These are phyloP conservation scores for Zygoascus tannicola DNA, from an alignment of 805 yeast genomes.

Conservation along the genomic window DNA sequence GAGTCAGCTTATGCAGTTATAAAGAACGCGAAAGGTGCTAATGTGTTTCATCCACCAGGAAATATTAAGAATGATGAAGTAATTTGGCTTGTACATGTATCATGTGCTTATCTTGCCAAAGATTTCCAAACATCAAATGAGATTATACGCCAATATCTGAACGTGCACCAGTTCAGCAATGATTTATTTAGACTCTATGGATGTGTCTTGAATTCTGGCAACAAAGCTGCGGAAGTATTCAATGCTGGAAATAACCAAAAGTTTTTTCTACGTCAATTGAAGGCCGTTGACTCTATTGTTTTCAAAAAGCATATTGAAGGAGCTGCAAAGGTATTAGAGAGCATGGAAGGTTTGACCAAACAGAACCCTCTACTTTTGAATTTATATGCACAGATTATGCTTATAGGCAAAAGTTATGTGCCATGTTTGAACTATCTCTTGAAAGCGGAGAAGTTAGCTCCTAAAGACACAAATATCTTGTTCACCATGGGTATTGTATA, in stretches of 20 bases:
- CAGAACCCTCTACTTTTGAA: conserved; percentile 58
- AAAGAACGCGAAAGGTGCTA: conserved; percentile 66
- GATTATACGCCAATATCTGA: conserved; percentile 53
- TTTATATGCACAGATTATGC: conserved; percentile 71
- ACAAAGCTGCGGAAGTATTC: conserved; percentile 47
- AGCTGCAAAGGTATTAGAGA: conserved; percentile 53
- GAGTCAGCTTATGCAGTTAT: conserved; percentile 62
- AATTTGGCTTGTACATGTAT: conserved; percentile 57
- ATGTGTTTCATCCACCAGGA: conserved; percentile 46
- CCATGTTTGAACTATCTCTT: conserved; percentile 73
- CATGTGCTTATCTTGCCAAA: conserved; percentile 41
- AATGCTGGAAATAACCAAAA: conserved; percentile 82
- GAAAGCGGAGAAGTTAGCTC: conserved; percentile 57
- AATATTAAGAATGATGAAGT: conserved; percentile 40
- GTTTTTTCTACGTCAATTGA: conserved; percentile 78
- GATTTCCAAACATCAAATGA: conserved; percentile 49
- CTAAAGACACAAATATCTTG: conserved; percentile 71
- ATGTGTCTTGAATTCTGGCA: conserved; percentile 56
- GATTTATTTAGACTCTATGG: conserved; percentile 57
- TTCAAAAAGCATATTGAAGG: conserved; percentile 53
- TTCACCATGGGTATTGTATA: conserved; percentile 70
- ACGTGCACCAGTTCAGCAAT: conserved; percentile 67
- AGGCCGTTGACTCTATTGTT: conserved; percentile 71
- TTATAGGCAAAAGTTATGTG: conserved; percentile 71
- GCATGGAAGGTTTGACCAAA: conserved; percentile 18